Evolutionary conservation across 2,329 filamentous ascomycete species (phyloP), one percentile per base, ranked within the genome.

Genomic region (Bisporella sp.): DNA sequence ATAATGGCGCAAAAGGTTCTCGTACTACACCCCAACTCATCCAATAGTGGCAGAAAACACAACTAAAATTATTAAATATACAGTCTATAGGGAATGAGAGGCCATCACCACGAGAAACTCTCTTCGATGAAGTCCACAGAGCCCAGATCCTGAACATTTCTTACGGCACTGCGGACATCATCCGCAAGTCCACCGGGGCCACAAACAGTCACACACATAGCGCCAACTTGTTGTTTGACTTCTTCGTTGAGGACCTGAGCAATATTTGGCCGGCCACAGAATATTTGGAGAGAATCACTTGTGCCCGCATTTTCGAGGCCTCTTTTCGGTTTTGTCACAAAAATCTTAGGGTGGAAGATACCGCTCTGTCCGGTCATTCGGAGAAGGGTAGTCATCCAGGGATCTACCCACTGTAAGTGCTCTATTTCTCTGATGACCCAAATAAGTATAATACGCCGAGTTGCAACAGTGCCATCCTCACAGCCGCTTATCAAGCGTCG

Each of bases 351-450:
- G 59, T 83, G 85, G 43, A 99, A 78, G 31, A 96, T 77, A 46
- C 96, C 89, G 52, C 87, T 82, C 49, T 91, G 84, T 59, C 83
- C 79, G 9, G 89, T 86, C 77, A 96, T 85, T 50, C 78, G 78
- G 32, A 97, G 76, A 48, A 97, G 70, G 49, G 73, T 69, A 58
- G 85, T 79, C 78, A 86, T 84, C 85, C 88, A 97, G 5, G 89
- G 88, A 6, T 88, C 81, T 52, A 95, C 87, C 92, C 93, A 97
- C 67, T 96, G 89, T 6, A 97, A 78, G 50, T 92, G 84, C 62
- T 96, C 86, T 35, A 87, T 85, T 49, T 90, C 89, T 54, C 93
- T 89, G 57, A 97, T 87, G 63, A 96, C 84, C 93, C 93, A 97
- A 53, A 96, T 81, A 6, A 97, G 81, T 1, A 85, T 88, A 44